Evolutionary conservation across 2,329 filamentous ascomycete species (phyloP), one percentile per base, ranked within the genome.

Genomic region (Exophiala alcalophila): DNA sequence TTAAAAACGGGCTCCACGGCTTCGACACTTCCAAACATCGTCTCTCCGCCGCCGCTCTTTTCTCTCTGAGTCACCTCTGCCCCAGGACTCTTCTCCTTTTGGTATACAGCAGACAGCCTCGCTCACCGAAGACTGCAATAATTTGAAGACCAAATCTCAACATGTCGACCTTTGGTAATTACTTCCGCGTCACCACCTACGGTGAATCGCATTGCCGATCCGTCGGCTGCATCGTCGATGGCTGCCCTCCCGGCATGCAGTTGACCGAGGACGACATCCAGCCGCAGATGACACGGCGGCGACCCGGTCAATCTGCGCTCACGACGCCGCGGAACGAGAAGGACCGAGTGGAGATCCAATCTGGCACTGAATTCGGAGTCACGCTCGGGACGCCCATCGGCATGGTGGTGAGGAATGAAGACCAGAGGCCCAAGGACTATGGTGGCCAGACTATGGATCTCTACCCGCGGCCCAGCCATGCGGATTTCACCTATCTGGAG

Each of bases 401-500:
- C 47, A 79, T 97, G 70, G 71, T 86, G 46, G 90, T 97, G 29
- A 76, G 82, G 65, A 97, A 97, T 66, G 83, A 97, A 72, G 90
- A 97, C 65, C 88, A 95, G 63, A 75, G 91, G 51, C 91, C 90
- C 25, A 82, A 87, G 63, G 92, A 98, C 72, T 97, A 97, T 68
- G 86, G 86, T 43, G 79, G 81, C 68, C 47, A 43, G 10, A 95
- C 90, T 20, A 96, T 96, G 80, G 87, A 97, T 67, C 70, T 81
- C 50, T 97, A 84, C 75, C 92, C 92, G 4, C 79, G 92, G 37
- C 92, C 91, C 24, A 88, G 82, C 63, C 92, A 97, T 68, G 91
- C 92, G 47, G 91, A 97, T 69, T 96, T 85, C 80, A 97, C 92
- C 48, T 97, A 97, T 70, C 76, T 95, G 49, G 86, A 95, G 66